Percentiles rank a stretch among this genome's conserved stretches.
Evolutionary conservation across 208 protist species (phyloP).

Genomic region (Balamuthia mandrillaris): DNA sequence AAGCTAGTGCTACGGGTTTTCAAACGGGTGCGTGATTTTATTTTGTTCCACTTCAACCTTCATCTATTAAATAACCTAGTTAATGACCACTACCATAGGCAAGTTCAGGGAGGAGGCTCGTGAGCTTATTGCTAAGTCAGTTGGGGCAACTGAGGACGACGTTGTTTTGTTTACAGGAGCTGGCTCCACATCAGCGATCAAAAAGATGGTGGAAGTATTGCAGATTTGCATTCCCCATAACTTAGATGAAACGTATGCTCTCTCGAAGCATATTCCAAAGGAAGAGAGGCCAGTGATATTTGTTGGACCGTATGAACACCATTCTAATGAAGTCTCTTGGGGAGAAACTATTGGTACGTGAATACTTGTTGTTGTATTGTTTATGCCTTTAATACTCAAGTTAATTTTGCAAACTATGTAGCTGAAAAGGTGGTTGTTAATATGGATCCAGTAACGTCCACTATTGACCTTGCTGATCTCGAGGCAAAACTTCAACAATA

Average conservation of each 20-base stretch:
- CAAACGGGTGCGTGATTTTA: too few relatives aligned
- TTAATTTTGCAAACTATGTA: too few relatives aligned
- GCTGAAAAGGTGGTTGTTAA: slow-evolving; percentile 52
- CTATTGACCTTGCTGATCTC: slow-evolving; percentile 40
- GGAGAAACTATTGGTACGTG: slow-evolving; percentile 57
- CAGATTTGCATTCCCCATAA: not conserved
- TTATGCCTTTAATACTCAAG: too few relatives aligned
- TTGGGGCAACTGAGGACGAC: slow-evolving; percentile 42
- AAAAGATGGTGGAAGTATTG: slow-evolving; percentile 5
- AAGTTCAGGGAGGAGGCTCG: slow-evolving; percentile 71
- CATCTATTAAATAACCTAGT: too few relatives aligned
- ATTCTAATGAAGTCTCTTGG: slow-evolving; percentile 78
- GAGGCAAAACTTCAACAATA: slow-evolving; percentile 17
- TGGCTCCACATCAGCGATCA: not conserved
- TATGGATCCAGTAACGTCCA: not conserved
- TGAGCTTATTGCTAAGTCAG: slow-evolving; percentile 42
- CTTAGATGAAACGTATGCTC: not conserved
- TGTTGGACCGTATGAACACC: slow-evolving; percentile 75
- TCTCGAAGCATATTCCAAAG: not conserved
- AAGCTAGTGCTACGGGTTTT: too few relatives aligned
- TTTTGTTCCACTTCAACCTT: too few relatives aligned
- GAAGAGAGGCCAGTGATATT: slow-evolving; percentile 51
- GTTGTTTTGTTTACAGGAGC: not conserved
- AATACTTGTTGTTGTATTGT: too few relatives aligned
- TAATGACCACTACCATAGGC: too few relatives aligned